These are phyloP conservation scores for Brassica carinata DNA, from an alignment of 345 rosid genomes.

Conservation along the genomic window DNA sequence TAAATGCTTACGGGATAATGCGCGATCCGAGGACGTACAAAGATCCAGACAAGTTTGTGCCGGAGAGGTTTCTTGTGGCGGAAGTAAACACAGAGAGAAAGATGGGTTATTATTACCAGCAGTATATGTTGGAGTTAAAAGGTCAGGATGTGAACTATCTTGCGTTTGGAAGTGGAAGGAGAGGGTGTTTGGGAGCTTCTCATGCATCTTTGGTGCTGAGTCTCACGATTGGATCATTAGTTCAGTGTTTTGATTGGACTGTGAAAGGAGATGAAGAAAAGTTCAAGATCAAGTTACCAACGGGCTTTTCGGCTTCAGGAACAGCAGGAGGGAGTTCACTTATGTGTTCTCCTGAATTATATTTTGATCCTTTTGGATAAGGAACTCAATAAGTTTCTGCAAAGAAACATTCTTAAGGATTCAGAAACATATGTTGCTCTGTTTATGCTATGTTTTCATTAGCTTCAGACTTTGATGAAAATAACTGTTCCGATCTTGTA, in stretches of 20 bases:
- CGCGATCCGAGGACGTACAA: conserved; percentile 33
- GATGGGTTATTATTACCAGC: conserved; percentile 28
- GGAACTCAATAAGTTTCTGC: background rate
- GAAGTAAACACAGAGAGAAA: conserved; percentile 23
- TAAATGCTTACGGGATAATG: conserved; percentile 43
- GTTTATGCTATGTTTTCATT: background rate
- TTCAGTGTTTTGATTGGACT: conserved; percentile 41
- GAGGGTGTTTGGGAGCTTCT: conserved; percentile 61
- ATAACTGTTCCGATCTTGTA: background rate
- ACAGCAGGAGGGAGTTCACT: conserved; percentile 35
- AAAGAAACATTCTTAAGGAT: background rate
- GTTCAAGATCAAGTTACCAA: conserved; percentile 35
- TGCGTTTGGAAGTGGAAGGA: conserved; percentile 63
- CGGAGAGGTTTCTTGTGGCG: conserved; percentile 41
- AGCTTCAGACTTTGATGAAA: background rate
- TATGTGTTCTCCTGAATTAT: conserved; percentile 35
- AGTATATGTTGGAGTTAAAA: conserved; percentile 56
- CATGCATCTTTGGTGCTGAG: conserved; percentile 57
- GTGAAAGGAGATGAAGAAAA: conserved; percentile 29
- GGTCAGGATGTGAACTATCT: conserved; percentile 63
- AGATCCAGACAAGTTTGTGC: conserved; percentile 39
- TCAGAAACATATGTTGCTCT: background rate
- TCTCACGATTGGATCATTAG: conserved; percentile 33
- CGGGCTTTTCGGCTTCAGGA: conserved; percentile 37
- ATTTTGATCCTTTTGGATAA: conserved; percentile 30